phyloP scores from a whole-genome alignment of 441 rosid species.

The Adansonia madagascariensis region DNA sequence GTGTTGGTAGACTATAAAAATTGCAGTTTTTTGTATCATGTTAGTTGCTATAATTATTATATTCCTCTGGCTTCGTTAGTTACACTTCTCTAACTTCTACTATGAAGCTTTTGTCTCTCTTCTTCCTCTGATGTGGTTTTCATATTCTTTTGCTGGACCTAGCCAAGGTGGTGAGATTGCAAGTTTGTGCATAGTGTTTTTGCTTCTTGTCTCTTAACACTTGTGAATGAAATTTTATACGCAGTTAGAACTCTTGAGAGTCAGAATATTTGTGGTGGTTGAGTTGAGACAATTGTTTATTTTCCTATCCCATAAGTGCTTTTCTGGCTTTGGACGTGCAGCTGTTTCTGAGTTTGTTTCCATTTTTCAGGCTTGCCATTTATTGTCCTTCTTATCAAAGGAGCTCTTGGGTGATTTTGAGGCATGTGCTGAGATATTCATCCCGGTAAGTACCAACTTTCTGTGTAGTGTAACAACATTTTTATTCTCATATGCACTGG shows the following conservation, averaged over 20 bases:
- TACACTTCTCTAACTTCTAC: neutral
- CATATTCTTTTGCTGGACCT: neutral
- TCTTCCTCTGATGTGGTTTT: neutral
- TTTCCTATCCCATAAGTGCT: neutral
- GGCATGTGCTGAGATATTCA: conserved; percentile 86
- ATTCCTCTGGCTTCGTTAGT: neutral
- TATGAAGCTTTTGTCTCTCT: neutral
- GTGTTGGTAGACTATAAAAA: neutral
- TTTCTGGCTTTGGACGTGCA: conserved; percentile 22
- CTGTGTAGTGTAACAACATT: conserved; percentile 23
- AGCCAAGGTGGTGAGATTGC: neutral
- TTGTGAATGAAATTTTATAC: neutral
- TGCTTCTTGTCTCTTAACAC: neutral
- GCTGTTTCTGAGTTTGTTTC: conserved; percentile 32
- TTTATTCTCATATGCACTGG: conserved; percentile 24
- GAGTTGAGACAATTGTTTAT: conserved; percentile 18
- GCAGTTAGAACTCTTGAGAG: neutral
- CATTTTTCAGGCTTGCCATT: conserved; percentile 84
- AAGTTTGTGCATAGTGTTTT: neutral
- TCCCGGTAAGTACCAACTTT: conserved; percentile 67
- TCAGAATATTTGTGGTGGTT: neutral
- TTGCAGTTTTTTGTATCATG: neutral
- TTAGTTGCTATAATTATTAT: neutral
- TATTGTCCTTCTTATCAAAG: conserved; percentile 90
- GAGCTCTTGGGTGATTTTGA: conserved; percentile 97